Percentiles rank a stretch among this genome's conserved stretches.
phyloP scores from a whole-genome alignment of 1,139 yeast species.

The Lodderomyces margitis region DNA sequence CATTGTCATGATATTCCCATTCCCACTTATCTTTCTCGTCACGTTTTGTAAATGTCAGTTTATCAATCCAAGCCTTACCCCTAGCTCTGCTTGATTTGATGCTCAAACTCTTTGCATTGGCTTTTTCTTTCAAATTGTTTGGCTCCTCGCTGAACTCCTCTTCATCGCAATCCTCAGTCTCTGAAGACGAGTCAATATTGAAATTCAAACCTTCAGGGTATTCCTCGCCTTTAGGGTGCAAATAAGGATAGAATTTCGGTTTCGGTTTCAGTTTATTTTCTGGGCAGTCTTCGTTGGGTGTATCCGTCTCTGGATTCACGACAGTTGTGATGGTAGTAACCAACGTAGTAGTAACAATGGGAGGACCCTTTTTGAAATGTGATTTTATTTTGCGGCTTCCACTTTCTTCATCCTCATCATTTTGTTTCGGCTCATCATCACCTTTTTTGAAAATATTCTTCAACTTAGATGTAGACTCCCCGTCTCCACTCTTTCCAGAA shows the following conservation, averaged over 20 bases:
- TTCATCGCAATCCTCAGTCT: neutral
- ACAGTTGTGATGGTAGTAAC: neutral
- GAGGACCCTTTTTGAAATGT: neutral
- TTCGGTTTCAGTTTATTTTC: neutral
- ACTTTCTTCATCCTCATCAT: neutral
- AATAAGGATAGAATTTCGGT: neutral
- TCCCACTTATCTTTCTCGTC: neutral
- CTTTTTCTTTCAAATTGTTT: neutral
- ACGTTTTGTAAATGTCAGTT: neutral
- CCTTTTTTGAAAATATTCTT: neutral
- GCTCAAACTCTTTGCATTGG: neutral
- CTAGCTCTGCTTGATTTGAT: neutral
- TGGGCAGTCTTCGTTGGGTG: neutral
- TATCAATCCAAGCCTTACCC: neutral
- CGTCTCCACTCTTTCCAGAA: neutral
- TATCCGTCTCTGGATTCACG: neutral
- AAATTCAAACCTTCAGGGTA: neutral
- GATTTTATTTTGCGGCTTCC: neutral
- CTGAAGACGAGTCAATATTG: neutral
- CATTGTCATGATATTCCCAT: neutral
- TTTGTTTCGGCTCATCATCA: neutral
- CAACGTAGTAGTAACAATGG: neutral
- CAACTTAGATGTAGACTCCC: neutral
- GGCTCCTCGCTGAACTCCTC: neutral
- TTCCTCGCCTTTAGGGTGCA: slow-evolving; percentile 1